Percentiles rank a stretch among this genome's conserved stretches.
These are phyloP conservation scores for Vachellia collinsii DNA, from an alignment of 306 rosid genomes.

Conservation along the genomic window DNA sequence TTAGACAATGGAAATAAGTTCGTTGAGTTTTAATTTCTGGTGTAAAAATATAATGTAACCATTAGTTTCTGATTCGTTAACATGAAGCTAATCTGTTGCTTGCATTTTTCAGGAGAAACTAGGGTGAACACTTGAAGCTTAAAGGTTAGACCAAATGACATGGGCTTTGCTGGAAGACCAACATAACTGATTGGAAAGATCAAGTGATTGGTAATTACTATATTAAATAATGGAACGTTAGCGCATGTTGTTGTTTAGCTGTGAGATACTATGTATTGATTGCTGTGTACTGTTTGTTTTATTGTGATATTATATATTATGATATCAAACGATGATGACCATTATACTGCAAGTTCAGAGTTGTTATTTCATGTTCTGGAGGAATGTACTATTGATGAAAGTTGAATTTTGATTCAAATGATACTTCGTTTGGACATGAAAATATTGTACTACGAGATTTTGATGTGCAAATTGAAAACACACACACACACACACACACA, in stretches of 20 bases:
- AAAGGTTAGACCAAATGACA: background rate
- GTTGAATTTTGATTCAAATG: too few relatives aligned
- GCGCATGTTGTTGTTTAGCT: background rate
- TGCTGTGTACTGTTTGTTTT: background rate
- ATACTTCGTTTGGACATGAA: too few relatives aligned
- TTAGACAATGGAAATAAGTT: too few relatives aligned
- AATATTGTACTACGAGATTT: too few relatives aligned
- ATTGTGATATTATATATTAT: background rate
- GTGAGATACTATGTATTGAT: background rate
- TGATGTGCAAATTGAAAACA: background rate
- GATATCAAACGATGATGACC: background rate
- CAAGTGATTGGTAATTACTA: background rate
- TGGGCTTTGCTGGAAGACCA: too few relatives aligned
- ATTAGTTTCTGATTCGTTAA: background rate
- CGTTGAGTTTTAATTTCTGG: background rate
- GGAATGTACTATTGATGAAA: too few relatives aligned
- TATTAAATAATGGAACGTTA: background rate
- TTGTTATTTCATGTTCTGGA: too few relatives aligned
- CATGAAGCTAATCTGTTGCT: background rate
- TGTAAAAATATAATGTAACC: too few relatives aligned
- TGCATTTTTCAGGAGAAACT: background rate
- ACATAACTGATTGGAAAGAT: too few relatives aligned
- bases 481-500: background rate
- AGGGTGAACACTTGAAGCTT: background rate
- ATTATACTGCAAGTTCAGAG: too few relatives aligned